These are phyloP conservation scores for Acidomyces sp. DNA, from an alignment of 495 filamentous ascomycete genomes.

Conservation along the genomic window DNA sequence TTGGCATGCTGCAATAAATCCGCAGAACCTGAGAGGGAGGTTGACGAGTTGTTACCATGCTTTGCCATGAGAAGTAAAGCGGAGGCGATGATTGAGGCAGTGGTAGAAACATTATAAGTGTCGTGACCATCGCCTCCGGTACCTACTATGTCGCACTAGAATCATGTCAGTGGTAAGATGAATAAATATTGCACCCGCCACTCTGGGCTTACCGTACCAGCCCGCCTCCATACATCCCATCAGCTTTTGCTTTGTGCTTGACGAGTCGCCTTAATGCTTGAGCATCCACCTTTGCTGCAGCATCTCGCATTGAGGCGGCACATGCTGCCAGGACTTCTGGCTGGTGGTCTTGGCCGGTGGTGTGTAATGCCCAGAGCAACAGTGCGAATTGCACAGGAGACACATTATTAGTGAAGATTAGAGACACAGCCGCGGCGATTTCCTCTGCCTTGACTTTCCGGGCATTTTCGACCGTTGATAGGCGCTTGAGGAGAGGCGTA, in stretches of 20 bases:
- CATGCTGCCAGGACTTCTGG: slow-evolving; percentile 71
- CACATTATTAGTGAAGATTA: slow-evolving; percentile 76
- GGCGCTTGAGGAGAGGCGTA: slow-evolving; percentile 61
- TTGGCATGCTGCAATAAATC: slow-evolving; percentile 64
- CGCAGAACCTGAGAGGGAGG: slow-evolving; percentile 87
- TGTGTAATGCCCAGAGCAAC: slow-evolving; percentile 77
- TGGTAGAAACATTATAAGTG: slow-evolving; percentile 96
- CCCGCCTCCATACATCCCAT: slow-evolving; percentile 49
- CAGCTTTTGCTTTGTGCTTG: slow-evolving; percentile 33
- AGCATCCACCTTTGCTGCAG: slow-evolving; percentile 52
- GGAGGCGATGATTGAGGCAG: slow-evolving; percentile 81
- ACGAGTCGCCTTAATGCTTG: slow-evolving; percentile 46
- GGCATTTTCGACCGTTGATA: slow-evolving; percentile 55
- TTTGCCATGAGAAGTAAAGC: slow-evolving; percentile 72
- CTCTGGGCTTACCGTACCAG: slow-evolving; percentile 23
- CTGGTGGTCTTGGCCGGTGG: slow-evolving; percentile 63
- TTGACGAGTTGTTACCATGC: slow-evolving; percentile 92
- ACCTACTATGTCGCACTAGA: slow-evolving; percentile 88
- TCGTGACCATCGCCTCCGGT: slow-evolving; percentile 93
- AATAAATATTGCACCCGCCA: background rate
- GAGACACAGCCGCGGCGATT: slow-evolving; percentile 73
- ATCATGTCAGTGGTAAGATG: background rate
- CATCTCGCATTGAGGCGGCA: slow-evolving; percentile 53
- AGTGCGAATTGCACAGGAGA: slow-evolving; percentile 72
- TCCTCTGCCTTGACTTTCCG: slow-evolving; percentile 58